Base-by-base conservation (phyloP, 2,329 filamentous ascomycete species). In the Graphiopsis chlorocephala region DNA sequence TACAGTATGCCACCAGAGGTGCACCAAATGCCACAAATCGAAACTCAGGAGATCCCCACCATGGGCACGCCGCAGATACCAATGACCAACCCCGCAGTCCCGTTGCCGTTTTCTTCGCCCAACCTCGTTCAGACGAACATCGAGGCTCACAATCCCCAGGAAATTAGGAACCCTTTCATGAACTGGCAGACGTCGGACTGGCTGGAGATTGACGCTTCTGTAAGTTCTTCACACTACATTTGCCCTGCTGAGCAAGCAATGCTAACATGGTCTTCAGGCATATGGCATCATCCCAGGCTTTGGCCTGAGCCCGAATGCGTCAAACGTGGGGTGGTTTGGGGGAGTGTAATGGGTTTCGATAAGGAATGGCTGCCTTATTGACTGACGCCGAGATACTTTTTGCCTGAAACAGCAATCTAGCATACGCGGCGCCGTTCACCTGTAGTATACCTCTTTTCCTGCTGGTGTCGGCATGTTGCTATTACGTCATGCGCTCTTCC, bases 131-230 rank as follows among this genome's bases (percentile, higher is more conserved):
- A 42, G 33, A 52, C 48, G 17, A 42, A 53, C 12, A 25, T 55
- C 8, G 25, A 58, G 33, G 15, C 33, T 1, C 1, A 23, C 14
- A 28, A 28, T 3, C 14, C 23, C 8, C 47, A 55, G 23, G 58
- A 52, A 25, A 35, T 23, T 6, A 29, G 45, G 42, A 61, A 61
- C 28, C 48, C 60, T 17, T 64, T 76, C 12, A 72, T 73, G 23
- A 67, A 73, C 20, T 77, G 75, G 75, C 70, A 74, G 28, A 74
- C 73, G 1, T 73, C 72, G 2, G 75, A 77, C 60, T 76, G 75
- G 75, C 67, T 77, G 31, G 70, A 76, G 29, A 64, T 77, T 14
- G 75, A 77, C 61, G 72, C 74, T 17, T 75, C 74, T 2, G 75
- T 74, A 29, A 50, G 61, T 63, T 20, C n/a, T 55, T 20, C 23